Base-by-base conservation (phyloP, 176 grass and related monocot genomes). In the Dendrocalamus sinicus region DNA sequence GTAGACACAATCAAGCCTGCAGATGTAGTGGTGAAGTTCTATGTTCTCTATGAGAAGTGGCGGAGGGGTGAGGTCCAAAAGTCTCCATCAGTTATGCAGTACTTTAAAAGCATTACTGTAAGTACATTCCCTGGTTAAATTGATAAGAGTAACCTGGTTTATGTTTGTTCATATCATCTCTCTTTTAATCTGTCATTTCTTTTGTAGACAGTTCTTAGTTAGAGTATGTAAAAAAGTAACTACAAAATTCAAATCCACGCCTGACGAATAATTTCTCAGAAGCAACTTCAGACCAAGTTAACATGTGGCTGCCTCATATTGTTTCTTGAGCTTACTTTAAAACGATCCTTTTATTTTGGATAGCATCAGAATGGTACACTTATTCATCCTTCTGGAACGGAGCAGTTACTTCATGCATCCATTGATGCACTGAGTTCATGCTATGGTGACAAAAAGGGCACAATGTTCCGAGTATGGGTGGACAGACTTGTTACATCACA, bases 41-140 rank as follows among this genome's bases (percentile, higher is more conserved):
- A 89, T 90, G 87, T 93, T 85, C 75, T 95, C 32, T 98, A 90
- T 20, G 96, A 98, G 71, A 94, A 88, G 73, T 98, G 93, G 93
- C 73, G 69, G 41, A 87, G 89, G 70, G 93, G 88, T 32, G 93
- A 95, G 22, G 65, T 78, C 79, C 80, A 88, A 26, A 92, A 92
- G 16, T 94, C 86, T 69, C 82, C 88, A 86, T 87, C 80, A 81
- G 67, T 86, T 81, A 84, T 92, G 7, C 76, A 83, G 44, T 79
- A 85, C 65, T 79, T 98, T 78, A 94, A 95, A 83, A 86, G 48
- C 68, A 79, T 89, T 55, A 88, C 84, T 79, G 96, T 98, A 92
- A 95, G 93, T 81, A 58, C 60, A 81, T 82, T 75, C 22, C 65
- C 60, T 54, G 37, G 44, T 80, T 54, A 24, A 44, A 52, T 70